A percentile compares a stretch with the other conserved stretches of the same genome.
These are phyloP conservation scores for Durotheca rogersii DNA, from an alignment of 495 filamentous ascomycete species.

Conservation along the genomic window DNA sequence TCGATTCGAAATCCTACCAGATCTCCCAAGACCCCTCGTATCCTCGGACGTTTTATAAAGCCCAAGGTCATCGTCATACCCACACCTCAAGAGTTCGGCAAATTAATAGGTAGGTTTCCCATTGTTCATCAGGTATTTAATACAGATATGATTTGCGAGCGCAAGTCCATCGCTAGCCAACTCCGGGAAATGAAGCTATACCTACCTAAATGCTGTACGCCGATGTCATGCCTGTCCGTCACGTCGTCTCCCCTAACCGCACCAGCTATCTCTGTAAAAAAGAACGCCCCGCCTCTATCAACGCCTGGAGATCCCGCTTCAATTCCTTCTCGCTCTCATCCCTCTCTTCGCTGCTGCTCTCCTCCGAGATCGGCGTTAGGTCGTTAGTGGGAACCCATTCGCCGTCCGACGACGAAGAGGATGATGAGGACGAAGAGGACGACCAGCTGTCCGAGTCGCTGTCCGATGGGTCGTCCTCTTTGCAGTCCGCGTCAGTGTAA, in stretches of 20 bases:
- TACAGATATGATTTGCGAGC: too few relatives aligned
- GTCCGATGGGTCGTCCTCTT: slow-evolving; percentile 21
- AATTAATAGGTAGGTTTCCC: too few relatives aligned
- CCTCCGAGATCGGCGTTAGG: background rate
- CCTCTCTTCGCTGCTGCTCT: background rate
- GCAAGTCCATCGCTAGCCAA: too few relatives aligned
- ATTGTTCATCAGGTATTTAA: too few relatives aligned
- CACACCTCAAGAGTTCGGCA: too few relatives aligned
- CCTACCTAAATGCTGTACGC: too few relatives aligned
- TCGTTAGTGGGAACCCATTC: slow-evolving; percentile 16
- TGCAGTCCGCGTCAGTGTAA: slow-evolving; percentile 1
- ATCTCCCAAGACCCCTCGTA: too few relatives aligned
- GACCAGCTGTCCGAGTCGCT: slow-evolving; percentile 18
- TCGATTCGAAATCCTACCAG: too few relatives aligned
- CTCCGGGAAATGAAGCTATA: too few relatives aligned
- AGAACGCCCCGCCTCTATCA: slow-evolving; percentile 11
- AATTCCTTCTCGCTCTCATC: slow-evolving; percentile 1
- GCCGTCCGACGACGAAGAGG: slow-evolving; percentile 10
- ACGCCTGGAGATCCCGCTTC: background rate
- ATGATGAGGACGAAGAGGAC: background rate
- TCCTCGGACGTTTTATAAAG: too few relatives aligned
- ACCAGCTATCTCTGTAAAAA: slow-evolving; percentile 6
- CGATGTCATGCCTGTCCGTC: background rate
- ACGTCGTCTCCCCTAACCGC: background rate
- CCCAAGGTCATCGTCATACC: too few relatives aligned